A percentile compares a stretch with the other conserved stretches of the same genome.
Evolutionary conservation across 208 protist species (phyloP).

Genomic region (Wallacemonas collosoma): DNA sequence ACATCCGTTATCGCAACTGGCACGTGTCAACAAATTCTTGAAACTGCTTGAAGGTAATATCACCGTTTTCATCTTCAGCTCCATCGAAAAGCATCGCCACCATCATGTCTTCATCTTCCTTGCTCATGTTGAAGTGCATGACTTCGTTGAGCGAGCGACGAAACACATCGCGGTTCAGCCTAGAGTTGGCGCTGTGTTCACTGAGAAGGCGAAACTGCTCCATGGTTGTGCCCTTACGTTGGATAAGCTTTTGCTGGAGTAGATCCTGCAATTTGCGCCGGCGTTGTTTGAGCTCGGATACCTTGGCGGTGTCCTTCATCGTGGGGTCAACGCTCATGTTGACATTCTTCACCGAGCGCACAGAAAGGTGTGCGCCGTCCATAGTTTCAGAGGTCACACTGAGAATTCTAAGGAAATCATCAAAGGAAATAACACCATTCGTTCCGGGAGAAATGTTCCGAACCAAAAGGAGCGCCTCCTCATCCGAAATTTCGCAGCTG

Average conservation of each 20-base stretch:
- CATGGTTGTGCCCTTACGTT: slow-evolving; percentile 71
- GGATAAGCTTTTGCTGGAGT: slow-evolving; percentile 82
- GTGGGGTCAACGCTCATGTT: slow-evolving; percentile 60
- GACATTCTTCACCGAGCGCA: slow-evolving; percentile 64
- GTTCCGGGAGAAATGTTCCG: slow-evolving; percentile 73
- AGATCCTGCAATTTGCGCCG: slow-evolving; percentile 55
- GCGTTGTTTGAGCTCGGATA: slow-evolving; percentile 42
- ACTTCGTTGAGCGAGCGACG: slow-evolving; percentile 71
- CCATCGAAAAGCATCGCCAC: slow-evolving; percentile 87
- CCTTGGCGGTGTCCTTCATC: slow-evolving; percentile 37
- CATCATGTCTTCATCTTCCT: slow-evolving; percentile 77
- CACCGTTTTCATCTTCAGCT: slow-evolving; percentile 68
- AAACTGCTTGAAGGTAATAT: slow-evolving; percentile 89
- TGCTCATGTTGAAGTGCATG: slow-evolving; percentile 82
- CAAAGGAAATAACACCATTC: slow-evolving; percentile 73
- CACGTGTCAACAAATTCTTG: slow-evolving; percentile 77
- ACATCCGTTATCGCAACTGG: slow-evolving; percentile 18
- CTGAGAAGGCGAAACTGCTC: slow-evolving; percentile 83
- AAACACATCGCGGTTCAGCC: slow-evolving; percentile 77
- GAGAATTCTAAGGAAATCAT: slow-evolving; percentile 74
- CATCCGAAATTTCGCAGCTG: slow-evolving; percentile 81
- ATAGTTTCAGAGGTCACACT: slow-evolving; percentile 66
- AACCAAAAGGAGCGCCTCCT: slow-evolving; percentile 80
- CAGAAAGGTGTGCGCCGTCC: slow-evolving; percentile 68
- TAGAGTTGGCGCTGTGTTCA: slow-evolving; percentile 66